These are phyloP conservation scores for Septoria petroselini DNA, from an alignment of 2,329 filamentous ascomycete species.

Conservation along the genomic window DNA sequence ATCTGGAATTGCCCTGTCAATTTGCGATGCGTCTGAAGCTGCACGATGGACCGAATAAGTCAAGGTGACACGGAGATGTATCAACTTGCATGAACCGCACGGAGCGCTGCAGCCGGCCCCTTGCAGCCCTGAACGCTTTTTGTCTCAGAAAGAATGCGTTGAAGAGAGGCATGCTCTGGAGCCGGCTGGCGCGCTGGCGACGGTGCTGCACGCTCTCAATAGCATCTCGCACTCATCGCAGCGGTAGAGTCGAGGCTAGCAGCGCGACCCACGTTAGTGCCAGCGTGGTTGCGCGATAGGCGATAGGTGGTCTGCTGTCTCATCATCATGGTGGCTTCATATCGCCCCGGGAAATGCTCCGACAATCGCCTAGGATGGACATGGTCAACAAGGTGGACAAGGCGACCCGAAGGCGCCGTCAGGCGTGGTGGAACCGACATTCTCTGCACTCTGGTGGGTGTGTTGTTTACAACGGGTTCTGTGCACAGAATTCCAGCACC, in stretches of 20 bases:
- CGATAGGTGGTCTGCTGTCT: too few relatives aligned
- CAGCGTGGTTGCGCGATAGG: slow-evolving; percentile 7
- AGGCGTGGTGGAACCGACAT: slow-evolving; percentile 13
- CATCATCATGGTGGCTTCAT: slow-evolving; percentile 1
- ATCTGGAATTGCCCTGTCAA: slow-evolving; percentile 6
- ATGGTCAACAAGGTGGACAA: neutral
- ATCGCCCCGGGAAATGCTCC: neutral
- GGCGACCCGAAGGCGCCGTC: neutral
- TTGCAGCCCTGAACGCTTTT: slow-evolving; percentile 15
- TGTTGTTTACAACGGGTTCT: slow-evolving; percentile 15
- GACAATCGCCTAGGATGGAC: neutral
- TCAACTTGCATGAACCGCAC: slow-evolving; percentile 16
- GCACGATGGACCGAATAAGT: slow-evolving; percentile 17
- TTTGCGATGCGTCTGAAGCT: slow-evolving; percentile 16
- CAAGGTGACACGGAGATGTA: slow-evolving; percentile 14
- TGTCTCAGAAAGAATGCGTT: slow-evolving; percentile 23
- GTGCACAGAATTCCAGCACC: slow-evolving; percentile 20
- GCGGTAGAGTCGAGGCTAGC: slow-evolving; percentile 2
- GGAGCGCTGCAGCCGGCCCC: slow-evolving; percentile 13
- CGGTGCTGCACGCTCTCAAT: slow-evolving; percentile 3
- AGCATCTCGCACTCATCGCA: neutral
- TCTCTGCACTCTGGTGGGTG: slow-evolving; percentile 16
- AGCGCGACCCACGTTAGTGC: slow-evolving; percentile 2
- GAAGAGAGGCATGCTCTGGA: slow-evolving; percentile 17
- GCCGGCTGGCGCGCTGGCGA: slow-evolving; percentile 5